Conservation (phyloP, 2,329 filamentous ascomycete genomes). For the Ophiocordyceps camponoti-rufipedis region DNA sequence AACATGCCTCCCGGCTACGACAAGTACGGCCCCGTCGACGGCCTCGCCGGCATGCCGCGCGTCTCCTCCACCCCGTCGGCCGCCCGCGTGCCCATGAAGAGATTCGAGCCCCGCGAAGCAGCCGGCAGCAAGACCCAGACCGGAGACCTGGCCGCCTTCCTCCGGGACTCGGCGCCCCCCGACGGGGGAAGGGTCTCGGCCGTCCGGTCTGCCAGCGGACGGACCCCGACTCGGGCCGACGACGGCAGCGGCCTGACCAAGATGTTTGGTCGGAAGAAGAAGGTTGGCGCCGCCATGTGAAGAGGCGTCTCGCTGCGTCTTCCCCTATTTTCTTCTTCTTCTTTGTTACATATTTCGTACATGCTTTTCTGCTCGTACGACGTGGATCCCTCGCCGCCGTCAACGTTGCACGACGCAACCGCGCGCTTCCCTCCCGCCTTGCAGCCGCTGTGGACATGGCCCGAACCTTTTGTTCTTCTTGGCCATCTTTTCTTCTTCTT, state of each 20-base stretch:
- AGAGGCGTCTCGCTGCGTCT: neutral
- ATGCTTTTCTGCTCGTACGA: neutral
- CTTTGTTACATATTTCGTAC: too few species aligned
- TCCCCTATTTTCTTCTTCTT: too few species aligned
- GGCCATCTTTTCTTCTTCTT: too few species aligned
- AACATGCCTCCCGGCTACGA: slow-evolving; percentile 27
- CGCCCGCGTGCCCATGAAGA: slow-evolving; percentile 33
- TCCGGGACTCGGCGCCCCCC: slow-evolving; percentile 46
- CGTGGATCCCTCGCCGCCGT: too few species aligned
- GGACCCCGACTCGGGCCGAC: slow-evolving; percentile 14
- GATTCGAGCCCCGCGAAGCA: slow-evolving; percentile 37
- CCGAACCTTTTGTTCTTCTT: too few species aligned
- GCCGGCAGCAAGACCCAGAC: slow-evolving; percentile 33
- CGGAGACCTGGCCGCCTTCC: slow-evolving; percentile 53
- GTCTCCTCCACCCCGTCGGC: slow-evolving; percentile 10
- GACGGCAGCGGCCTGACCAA: slow-evolving; percentile 24
- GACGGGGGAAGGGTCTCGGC: slow-evolving; percentile 2
- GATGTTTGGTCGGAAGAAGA: slow-evolving; percentile 32
- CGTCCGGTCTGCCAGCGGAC: slow-evolving; percentile 6
- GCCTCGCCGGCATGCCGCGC: slow-evolving; percentile 5
- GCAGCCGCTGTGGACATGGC: too few species aligned
- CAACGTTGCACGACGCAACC: too few species aligned
- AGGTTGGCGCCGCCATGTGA: slow-evolving; percentile 16
- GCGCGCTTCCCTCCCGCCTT: too few species aligned
- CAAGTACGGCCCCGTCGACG: slow-evolving; percentile 17